These are phyloP conservation scores for Suhomyces sp. DNA, from an alignment of 805 yeast species.

Conservation along the genomic window DNA sequence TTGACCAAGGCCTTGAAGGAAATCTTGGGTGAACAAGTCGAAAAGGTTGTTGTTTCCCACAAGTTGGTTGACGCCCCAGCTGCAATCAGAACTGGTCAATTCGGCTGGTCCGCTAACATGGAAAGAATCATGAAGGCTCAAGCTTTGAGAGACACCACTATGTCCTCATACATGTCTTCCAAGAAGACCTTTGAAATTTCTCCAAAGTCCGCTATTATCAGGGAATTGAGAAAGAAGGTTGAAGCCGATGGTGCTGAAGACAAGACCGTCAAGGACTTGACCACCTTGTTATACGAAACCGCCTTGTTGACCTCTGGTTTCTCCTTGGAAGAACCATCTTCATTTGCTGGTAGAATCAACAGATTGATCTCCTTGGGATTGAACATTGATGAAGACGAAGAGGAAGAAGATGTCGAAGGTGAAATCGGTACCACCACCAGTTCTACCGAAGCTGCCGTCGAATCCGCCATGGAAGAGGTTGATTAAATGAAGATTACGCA, in stretches of 20 bases:
- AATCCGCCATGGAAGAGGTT: constrained; percentile 98
- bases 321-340: constrained; percentile 97
- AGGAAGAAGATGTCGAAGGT: constrained; percentile 42
- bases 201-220: constrained; percentile 92
- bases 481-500: constrained; percentile 52
- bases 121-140: constrained; percentile 99
- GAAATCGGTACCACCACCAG: constrained; percentile 49
- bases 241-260: constrained; percentile 97
- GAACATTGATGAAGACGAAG: constrained; percentile 91
- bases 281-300: constrained; percentile 94
- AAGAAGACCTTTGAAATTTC: constrained; percentile 99
- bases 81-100: constrained; percentile 99
- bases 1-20: constrained; percentile 96
- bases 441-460: constrained; percentile 68
- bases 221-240: constrained; percentile 94
- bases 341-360: constrained; percentile 97
- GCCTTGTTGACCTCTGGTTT: constrained; percentile 98
- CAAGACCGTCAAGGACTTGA: constrained; percentile 96
- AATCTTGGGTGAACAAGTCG: constrained; percentile 96
- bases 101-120: constrained; percentile 99
- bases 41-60: constrained; percentile 98
- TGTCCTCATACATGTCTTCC: constrained; percentile 99
- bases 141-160: constrained; percentile 97
- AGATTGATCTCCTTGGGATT: constrained; percentile 97
- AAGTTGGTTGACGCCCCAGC: constrained; percentile 98